Evolutionary conservation across 495 filamentous ascomycete genomes (phyloP).

Genomic region (Daldinia caldariorum): DNA sequence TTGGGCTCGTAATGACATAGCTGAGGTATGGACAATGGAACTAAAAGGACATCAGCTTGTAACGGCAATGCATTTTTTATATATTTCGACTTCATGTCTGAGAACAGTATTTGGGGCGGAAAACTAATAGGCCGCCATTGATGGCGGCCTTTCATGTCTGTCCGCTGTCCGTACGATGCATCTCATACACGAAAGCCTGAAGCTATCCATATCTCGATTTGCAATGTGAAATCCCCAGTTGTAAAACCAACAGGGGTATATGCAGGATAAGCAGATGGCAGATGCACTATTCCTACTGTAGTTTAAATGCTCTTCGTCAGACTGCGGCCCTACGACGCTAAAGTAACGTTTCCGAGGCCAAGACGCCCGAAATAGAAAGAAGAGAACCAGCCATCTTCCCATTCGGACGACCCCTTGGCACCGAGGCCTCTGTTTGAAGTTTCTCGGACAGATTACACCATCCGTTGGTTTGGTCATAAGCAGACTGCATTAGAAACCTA

Average conservation of each 20-base stretch:
- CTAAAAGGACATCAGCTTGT: background rate
- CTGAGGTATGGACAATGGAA: background rate
- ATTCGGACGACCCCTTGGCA: slow-evolving; percentile 20
- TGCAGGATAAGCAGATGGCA: slow-evolving; percentile 46
- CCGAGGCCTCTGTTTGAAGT: slow-evolving; percentile 18
- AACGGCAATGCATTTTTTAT: slow-evolving; percentile 10
- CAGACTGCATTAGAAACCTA: slow-evolving; percentile 15
- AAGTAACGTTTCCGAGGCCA: slow-evolving; percentile 9
- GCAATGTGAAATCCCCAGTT: background rate
- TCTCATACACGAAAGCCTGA: background rate
- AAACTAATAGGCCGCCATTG: no score
- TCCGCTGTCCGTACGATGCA: background rate
- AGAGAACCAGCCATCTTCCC: background rate
- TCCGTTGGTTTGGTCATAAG: slow-evolving; percentile 7
- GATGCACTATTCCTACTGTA: slow-evolving; percentile 12
- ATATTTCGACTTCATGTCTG: background rate
- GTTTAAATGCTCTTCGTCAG: slow-evolving; percentile 3
- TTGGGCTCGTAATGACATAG: background rate
- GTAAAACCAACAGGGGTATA: slow-evolving; percentile 10
- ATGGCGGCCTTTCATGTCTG: background rate
- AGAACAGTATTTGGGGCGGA: background rate
- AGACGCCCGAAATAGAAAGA: slow-evolving; percentile 3
- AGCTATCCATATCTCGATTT: background rate
- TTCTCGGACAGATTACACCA: background rate
- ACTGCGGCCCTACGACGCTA: background rate